Evolutionary conservation across 139 green algal genomes (phyloP).

Genomic region (Coelastrella sp.): DNA sequence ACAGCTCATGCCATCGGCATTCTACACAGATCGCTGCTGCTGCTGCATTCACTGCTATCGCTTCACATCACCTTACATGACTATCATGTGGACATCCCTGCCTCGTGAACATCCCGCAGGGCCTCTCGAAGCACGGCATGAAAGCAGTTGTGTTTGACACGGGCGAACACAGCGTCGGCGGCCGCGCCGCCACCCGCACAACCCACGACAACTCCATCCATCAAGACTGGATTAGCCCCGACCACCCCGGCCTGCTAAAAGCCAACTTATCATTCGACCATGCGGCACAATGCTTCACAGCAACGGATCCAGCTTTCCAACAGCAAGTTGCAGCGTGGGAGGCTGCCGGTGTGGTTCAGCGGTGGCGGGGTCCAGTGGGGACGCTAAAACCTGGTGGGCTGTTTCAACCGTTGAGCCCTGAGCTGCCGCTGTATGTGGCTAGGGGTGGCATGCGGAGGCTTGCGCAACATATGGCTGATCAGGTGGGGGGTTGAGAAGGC

Average conservation of each 20-base stretch:
- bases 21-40: conserved; percentile 49
- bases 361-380: conserved; percentile 71
- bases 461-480: conserved; percentile 60
- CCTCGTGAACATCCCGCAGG: neutral
- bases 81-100: neutral
- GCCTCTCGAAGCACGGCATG: conserved; percentile 50
- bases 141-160: conserved; percentile 79
- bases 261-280: conserved; percentile 75
- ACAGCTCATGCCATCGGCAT: too few species aligned
- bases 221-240: neutral
- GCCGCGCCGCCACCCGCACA: conserved; percentile 75
- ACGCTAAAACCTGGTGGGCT: conserved; percentile 33
- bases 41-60: neutral
- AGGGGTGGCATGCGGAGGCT: conserved; percentile 72
- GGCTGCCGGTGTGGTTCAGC: conserved; percentile 53
- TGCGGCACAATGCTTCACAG: conserved; percentile 80
- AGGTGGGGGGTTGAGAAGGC: neutral
- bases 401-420: conserved; percentile 51
- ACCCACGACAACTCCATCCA: conserved; percentile 51
- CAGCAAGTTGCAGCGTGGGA: conserved; percentile 67
- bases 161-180: conserved; percentile 81
- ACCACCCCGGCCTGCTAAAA: neutral
- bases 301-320: conserved; percentile 40
- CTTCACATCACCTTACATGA: neutral
- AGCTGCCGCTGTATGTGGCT: conserved; percentile 61